phyloP scores from a whole-genome alignment of 495 filamentous ascomycete genomes.

The Podospora pseudocomata region DNA sequence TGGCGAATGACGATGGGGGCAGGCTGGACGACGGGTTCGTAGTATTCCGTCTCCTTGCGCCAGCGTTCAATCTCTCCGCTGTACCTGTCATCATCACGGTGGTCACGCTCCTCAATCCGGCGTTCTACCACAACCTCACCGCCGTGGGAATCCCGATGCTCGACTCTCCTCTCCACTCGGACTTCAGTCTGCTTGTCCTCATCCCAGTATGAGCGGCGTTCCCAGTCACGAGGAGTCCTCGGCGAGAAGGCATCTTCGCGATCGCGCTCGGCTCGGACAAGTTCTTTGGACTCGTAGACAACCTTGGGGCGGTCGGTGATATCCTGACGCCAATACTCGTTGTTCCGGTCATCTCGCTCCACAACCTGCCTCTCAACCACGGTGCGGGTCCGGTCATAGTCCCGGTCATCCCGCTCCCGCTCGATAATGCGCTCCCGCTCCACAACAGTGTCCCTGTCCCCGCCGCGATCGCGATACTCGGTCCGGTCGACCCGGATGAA shows the following conservation, averaged over 20 bases:
- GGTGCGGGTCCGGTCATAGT: slow-evolving; percentile 24
- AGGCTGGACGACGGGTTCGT: slow-evolving; percentile 45
- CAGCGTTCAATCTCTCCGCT: slow-evolving; percentile 58
- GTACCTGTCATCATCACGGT: slow-evolving; percentile 33
- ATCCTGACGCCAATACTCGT: slow-evolving; percentile 24
- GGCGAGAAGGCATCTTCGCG: slow-evolving; percentile 25
- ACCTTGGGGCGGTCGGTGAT: slow-evolving; percentile 30
- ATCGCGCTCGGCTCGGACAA: slow-evolving; percentile 34
- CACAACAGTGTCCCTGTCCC: slow-evolving; percentile 31
- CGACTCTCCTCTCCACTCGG: slow-evolving; percentile 42
- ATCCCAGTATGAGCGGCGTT: slow-evolving; percentile 41
- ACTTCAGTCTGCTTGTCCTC: slow-evolving; percentile 40
- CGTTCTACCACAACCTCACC: slow-evolving; percentile 48
- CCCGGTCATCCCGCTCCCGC: slow-evolving; percentile 39
- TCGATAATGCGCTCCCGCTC: slow-evolving; percentile 36
- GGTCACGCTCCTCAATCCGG: slow-evolving; percentile 39
- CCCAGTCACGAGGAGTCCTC: slow-evolving; percentile 35
- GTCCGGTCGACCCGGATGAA: slow-evolving; percentile 27
- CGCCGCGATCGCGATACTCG: slow-evolving; percentile 23
- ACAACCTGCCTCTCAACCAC: slow-evolving; percentile 30
- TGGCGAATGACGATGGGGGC: slow-evolving; percentile 67
- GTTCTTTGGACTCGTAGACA: slow-evolving; percentile 41
- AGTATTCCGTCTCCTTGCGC: slow-evolving; percentile 66
- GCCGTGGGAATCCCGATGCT: slow-evolving; percentile 35
- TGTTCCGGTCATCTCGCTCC: slow-evolving; percentile 31